Conservation (phyloP, 345 rosid species). For the Hevea brasiliensis region DNA sequence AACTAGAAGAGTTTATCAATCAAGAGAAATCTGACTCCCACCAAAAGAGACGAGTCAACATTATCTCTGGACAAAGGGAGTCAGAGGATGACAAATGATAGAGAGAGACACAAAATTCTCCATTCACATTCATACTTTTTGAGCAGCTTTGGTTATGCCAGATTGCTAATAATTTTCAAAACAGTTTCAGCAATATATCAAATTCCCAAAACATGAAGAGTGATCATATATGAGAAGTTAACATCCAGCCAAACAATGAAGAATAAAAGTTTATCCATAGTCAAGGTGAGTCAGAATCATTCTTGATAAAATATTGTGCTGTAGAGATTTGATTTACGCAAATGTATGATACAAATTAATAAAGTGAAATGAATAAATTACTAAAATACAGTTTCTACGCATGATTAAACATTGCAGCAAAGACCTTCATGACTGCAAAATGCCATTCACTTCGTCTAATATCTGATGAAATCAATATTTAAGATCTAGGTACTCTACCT, state of each 20-base stretch:
- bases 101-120: no score
- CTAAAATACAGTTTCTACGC: background rate
- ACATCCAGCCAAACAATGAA: background rate
- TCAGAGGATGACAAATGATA: no score
- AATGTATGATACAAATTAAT: background rate
- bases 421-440: constrained; percentile 2
- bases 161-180: constrained; percentile 1
- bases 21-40: background rate
- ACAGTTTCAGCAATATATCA: background rate
- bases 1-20: background rate
- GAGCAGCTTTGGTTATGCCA: background rate
- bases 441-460: background rate
- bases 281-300: background rate
- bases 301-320: no score
- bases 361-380: background rate
- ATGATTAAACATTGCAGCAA: constrained; percentile 3
- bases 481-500: constrained; percentile 48
- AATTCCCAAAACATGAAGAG: background rate
- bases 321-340: background rate
- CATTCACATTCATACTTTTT: no score
- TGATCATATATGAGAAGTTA: background rate
- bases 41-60: background rate
- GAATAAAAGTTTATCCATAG: background rate
- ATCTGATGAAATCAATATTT: background rate
- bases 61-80: background rate